Base-by-base conservation (phyloP, 306 rosid genomes). In the Cajanus cajan region DNA sequence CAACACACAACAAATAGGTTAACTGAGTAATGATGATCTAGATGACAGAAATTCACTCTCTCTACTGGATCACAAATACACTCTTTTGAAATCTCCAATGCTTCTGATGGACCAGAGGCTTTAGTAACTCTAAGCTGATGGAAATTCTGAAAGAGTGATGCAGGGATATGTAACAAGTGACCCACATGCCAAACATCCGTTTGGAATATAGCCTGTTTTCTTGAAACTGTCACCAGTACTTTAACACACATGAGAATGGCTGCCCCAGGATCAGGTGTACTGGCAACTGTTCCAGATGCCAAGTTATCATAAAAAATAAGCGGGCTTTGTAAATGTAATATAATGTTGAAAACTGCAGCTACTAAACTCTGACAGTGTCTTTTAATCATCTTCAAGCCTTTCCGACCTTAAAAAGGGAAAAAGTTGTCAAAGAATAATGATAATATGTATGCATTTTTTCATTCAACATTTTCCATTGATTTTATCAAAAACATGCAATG, bases 241-340 rank as follows among this genome's bases (percentile, higher is more conserved):
- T 92, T 92, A 88, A 92, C 91, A 78, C 97, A 87, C 98, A 94
- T 92, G 74, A 92, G 95, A 88, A 92, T 84, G 78, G 90, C 88
- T 18, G 98, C 67, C 83, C 97, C 97, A 19, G 95, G 87, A 92
- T 94, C 98, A 28, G 97, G 97, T 76, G 83, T 66, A 69, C 50
- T 61, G 62, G 77, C 62, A 45, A 77, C 86, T 71, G 80, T 75
- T 48, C 70, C 54, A 77, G 69, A 66, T 2, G 81, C 65, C 86
- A 59, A 51, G 74, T 78, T 83, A 82, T 39, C 87, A 71, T 87
- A 74, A 81, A 94, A 92, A 25, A 90, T 90, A 37, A 1, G 79
- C 4, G 89, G 95, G 88, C 83, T 86, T 82, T 84, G 92, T 82
- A 94, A 82, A 84, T 94, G 97, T 79, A 85, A 85, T 82, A 94